Evolutionary conservation across 352 stramenopile genomes (phyloP).

Genomic region (Pythium grandisporangium): DNA sequence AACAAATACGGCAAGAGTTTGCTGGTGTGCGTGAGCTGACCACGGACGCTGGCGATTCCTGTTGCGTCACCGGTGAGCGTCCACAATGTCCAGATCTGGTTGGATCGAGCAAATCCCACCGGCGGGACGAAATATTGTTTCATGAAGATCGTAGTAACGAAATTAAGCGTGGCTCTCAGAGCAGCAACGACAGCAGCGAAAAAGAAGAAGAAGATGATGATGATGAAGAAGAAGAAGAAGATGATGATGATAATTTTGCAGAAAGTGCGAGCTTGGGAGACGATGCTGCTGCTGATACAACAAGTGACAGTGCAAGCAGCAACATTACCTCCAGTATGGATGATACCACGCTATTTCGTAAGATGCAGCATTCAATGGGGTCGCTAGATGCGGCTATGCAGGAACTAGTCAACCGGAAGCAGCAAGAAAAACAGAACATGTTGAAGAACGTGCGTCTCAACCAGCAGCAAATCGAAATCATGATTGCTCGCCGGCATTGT

Average conservation of each 20-base stretch:
- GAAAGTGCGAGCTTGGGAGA: no score
- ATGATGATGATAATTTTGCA: background rate
- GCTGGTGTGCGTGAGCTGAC: no score
- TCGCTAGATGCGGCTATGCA: conserved; percentile 25
- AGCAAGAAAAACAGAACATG: conserved; percentile 15
- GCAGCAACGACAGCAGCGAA: background rate
- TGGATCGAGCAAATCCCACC: no score
- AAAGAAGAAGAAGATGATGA: background rate
- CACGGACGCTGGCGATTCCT: no score
- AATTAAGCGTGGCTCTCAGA: background rate
- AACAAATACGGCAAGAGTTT: no score
- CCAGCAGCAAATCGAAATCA: conserved; percentile 9
- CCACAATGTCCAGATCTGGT: no score
- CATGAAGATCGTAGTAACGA: conserved; percentile 5
- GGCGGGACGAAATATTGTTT: no score
- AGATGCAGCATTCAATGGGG: conserved; percentile 21
- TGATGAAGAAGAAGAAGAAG: background rate
- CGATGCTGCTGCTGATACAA: no score
- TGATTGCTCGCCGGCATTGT: background rate
- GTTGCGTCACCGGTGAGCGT: no score
- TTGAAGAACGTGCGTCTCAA: conserved; percentile 23
- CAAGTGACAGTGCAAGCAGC: no score
- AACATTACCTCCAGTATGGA: no score
- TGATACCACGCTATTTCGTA: no score
- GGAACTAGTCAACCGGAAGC: conserved; percentile 20